Evolutionary conservation across 495 filamentous ascomycete genomes (phyloP).

Genomic region (Aspergillus kassunensis): DNA sequence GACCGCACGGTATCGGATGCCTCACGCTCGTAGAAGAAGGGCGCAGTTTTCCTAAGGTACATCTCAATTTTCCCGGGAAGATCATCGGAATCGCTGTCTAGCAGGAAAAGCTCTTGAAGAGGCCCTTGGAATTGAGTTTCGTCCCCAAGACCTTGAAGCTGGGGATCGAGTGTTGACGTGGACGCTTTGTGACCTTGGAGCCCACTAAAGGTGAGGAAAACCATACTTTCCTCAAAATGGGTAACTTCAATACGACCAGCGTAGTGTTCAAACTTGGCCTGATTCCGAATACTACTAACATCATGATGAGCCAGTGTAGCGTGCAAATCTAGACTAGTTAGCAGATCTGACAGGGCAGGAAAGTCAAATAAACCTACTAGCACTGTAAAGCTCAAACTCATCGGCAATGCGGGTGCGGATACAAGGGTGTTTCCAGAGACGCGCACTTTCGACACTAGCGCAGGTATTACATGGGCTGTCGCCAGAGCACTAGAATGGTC

Average conservation of each 20-base stretch:
- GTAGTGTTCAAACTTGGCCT: slow-evolving; percentile 52
- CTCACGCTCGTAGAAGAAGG: slow-evolving; percentile 60
- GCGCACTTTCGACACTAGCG: slow-evolving; percentile 67
- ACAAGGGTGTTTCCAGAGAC: slow-evolving; percentile 77
- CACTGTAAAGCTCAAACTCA: slow-evolving; percentile 67
- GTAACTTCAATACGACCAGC: slow-evolving; percentile 64
- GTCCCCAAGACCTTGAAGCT: slow-evolving; percentile 49
- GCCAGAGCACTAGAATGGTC: slow-evolving; percentile 56
- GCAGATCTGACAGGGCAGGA: background rate
- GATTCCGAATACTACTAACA: slow-evolving; percentile 55
- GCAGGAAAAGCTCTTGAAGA: slow-evolving; percentile 48
- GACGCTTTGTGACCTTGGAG: slow-evolving; percentile 44
- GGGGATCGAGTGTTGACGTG: slow-evolving; percentile 48
- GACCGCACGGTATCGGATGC: slow-evolving; percentile 63
- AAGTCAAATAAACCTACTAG: slow-evolving; percentile 37
- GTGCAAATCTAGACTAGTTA: slow-evolving; percentile 51
- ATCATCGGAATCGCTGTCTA: slow-evolving; percentile 67
- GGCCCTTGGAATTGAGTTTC: slow-evolving; percentile 40
- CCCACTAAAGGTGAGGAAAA: slow-evolving; percentile 49
- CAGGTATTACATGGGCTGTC: slow-evolving; percentile 82
- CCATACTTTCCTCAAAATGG: slow-evolving; percentile 57
- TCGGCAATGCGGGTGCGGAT: slow-evolving; percentile 72
- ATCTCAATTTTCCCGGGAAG: slow-evolving; percentile 61
- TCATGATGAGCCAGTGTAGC: slow-evolving; percentile 63
- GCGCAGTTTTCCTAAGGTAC: slow-evolving; percentile 65